A percentile compares a stretch with the other conserved stretches of the same genome.
These are phyloP conservation scores for Agapanthus africanus DNA, from an alignment of 106 monocot genomes.

Conservation along the genomic window DNA sequence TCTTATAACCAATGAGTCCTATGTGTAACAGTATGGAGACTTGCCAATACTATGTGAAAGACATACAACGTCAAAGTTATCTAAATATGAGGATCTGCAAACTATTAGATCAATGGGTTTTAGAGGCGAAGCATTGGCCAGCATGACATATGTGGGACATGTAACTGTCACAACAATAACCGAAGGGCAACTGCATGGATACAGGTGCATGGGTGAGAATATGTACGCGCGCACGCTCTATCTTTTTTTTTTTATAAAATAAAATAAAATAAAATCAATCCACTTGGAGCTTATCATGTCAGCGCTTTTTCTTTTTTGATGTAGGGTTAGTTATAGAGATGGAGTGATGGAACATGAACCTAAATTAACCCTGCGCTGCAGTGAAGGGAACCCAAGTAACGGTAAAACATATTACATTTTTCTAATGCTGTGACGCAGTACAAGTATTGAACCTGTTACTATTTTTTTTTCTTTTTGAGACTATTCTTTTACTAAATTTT, in stretches of 20 bases:
- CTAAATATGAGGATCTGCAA: slow-evolving; percentile 78
- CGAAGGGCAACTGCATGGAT: slow-evolving; percentile 91
- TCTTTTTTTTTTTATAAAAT: background rate
- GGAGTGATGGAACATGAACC: slow-evolving; percentile 96
- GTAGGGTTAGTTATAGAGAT: slow-evolving; percentile 92
- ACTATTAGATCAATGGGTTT: slow-evolving; percentile 95
- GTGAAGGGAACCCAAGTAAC: slow-evolving; percentile 97
- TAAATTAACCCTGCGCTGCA: slow-evolving; percentile 80
- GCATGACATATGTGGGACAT: slow-evolving; percentile 99
- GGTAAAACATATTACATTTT: slow-evolving; percentile 37
- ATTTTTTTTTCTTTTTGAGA: background rate
- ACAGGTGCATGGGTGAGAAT: slow-evolving; percentile 59
- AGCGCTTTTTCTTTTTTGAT: background rate
- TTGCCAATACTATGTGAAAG: slow-evolving; percentile 93
- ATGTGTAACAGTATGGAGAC: slow-evolving; percentile 60
- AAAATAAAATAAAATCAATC: background rate
- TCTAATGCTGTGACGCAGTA: background rate
- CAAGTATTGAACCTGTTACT: background rate
- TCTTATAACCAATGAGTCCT: background rate
- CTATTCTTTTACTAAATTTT: background rate
- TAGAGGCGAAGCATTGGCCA: slow-evolving; percentile 97
- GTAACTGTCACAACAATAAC: slow-evolving; percentile 97
- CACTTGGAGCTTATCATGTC: slow-evolving; percentile 4
- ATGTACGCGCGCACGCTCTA: slow-evolving; percentile 18
- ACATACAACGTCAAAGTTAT: slow-evolving; percentile 94